Conservation (phyloP, 2,329 filamentous ascomycete species). For the Chrysosporium keratinophilum region DNA sequence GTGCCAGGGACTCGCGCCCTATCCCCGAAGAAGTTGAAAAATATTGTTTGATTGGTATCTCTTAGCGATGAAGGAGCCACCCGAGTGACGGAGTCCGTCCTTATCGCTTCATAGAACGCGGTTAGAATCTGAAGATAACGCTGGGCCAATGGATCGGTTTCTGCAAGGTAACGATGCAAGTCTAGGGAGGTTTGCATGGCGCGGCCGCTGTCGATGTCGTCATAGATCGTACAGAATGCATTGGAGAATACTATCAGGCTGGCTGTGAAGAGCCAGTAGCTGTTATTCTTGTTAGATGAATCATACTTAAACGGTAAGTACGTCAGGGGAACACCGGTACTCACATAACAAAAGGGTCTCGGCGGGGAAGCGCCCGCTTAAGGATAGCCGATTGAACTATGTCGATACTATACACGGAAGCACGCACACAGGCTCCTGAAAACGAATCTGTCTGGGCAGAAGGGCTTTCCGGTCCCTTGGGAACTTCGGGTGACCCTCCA, state of each 20-base stretch:
- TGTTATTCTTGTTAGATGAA: slow-evolving; percentile 21
- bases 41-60: slow-evolving; percentile 4
- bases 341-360: slow-evolving; percentile 50
- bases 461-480: background rate
- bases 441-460: slow-evolving; percentile 21
- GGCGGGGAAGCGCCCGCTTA: slow-evolving; percentile 39
- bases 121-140: slow-evolving; percentile 43
- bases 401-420: slow-evolving; percentile 42
- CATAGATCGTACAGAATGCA: slow-evolving; percentile 44
- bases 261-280: slow-evolving; percentile 49
- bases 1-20: background rate
- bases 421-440: slow-evolving; percentile 43
- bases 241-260: slow-evolving; percentile 48
- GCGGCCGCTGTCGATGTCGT: slow-evolving; percentile 39
- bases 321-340: slow-evolving; percentile 20
- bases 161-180: slow-evolving; percentile 43
- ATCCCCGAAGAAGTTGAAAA: slow-evolving; percentile 10
- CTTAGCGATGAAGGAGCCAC: background rate
- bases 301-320: background rate
- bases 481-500: slow-evolving; percentile 10
- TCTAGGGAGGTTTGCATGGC: slow-evolving; percentile 36
- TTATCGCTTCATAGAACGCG: slow-evolving; percentile 35
- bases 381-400: slow-evolving; percentile 40
- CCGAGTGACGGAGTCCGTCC: slow-evolving; percentile 2
- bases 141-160: slow-evolving; percentile 41